Evolutionary conservation across 257 asterid species (phyloP).

Genomic region (Anisodus tanguticus): DNA sequence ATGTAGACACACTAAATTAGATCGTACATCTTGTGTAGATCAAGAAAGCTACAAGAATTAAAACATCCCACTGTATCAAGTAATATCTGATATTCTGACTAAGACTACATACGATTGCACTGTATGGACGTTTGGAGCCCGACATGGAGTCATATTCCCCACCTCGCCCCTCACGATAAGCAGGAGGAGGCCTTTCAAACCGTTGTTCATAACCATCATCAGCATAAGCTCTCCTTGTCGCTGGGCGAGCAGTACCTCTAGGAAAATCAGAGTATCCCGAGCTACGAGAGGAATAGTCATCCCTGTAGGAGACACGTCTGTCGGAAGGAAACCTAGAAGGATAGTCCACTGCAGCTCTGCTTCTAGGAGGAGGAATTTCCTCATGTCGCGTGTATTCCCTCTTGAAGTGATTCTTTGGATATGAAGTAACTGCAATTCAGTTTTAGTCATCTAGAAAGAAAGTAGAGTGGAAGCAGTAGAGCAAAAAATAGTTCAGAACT

Average conservation of each 20-base stretch:
- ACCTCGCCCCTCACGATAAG: conserved; percentile 73
- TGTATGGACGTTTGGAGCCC: conserved; percentile 91
- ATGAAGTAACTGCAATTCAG: conserved; percentile 62
- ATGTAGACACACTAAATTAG: conserved; percentile 36
- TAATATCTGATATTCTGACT: conserved; percentile 7
- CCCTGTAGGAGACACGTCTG: conserved; percentile 71
- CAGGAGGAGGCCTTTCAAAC: conserved; percentile 84
- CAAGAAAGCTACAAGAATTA: conserved; percentile 23
- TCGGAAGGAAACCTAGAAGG: conserved; percentile 66
- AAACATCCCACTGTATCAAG: neutral
- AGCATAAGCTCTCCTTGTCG: conserved; percentile 75
- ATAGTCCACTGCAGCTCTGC: conserved; percentile 74
- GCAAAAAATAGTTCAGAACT: conserved; percentile 5
- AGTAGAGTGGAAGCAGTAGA: conserved; percentile 18
- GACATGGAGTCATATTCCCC: conserved; percentile 74
- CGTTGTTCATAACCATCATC: conserved; percentile 83
- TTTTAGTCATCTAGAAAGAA: conserved; percentile 18
- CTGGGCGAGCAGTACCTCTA: conserved; percentile 68
- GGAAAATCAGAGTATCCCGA: conserved; percentile 77
- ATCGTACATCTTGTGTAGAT: conserved; percentile 30
- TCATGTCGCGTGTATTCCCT: conserved; percentile 83
- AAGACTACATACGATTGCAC: conserved; percentile 58
- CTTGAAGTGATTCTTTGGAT: conserved; percentile 68
- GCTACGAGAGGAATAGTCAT: conserved; percentile 78
- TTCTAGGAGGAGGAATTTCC: conserved; percentile 71